A percentile compares a stretch with the other conserved stretches of the same genome.
phyloP scores from a whole-genome alignment of 768 basidiomycete species.

The Leccinum incarnatum region DNA sequence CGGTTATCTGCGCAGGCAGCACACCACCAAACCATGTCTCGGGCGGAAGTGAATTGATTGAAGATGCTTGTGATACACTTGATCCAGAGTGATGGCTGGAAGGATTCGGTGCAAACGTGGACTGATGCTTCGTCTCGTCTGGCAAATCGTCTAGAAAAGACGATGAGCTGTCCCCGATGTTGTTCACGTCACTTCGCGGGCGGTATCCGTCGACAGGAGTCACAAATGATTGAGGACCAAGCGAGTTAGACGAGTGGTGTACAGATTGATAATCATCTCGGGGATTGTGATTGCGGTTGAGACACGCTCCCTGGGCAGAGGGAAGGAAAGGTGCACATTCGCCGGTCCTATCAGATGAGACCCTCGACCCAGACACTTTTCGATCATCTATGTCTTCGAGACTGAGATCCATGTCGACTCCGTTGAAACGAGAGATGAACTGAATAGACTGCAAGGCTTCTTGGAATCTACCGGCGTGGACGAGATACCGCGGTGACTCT shows the following conservation, averaged over 20 bases:
- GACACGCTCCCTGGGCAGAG: slow-evolving; percentile 13
- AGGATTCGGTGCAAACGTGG: slow-evolving; percentile 25
- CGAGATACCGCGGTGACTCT: slow-evolving; percentile 92
- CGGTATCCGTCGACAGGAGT: slow-evolving; percentile 26
- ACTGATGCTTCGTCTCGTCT: slow-evolving; percentile 17
- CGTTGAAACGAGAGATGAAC: slow-evolving; percentile 86
- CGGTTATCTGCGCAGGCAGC: slow-evolving; percentile 51
- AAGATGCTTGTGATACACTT: slow-evolving; percentile 33
- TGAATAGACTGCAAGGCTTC: slow-evolving; percentile 84
- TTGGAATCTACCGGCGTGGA: slow-evolving; percentile 77
- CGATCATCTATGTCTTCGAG: slow-evolving; percentile 68
- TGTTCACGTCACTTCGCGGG: slow-evolving; percentile 23
- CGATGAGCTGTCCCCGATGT: slow-evolving; percentile 22
- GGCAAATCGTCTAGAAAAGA: slow-evolving; percentile 8
- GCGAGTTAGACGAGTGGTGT: slow-evolving; percentile 27
- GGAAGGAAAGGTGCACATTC: slow-evolving; percentile 30
- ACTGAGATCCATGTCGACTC: slow-evolving; percentile 61
- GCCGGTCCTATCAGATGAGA: slow-evolving; percentile 14
- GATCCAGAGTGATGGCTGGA: slow-evolving; percentile 15
- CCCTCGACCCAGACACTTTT: slow-evolving; percentile 20
- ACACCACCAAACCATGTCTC: slow-evolving; percentile 38
- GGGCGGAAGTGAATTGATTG: slow-evolving; percentile 38
- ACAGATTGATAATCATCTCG: slow-evolving; percentile 29
- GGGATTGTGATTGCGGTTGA: slow-evolving; percentile 12
- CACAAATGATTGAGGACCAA: slow-evolving; percentile 24